Percentiles rank a stretch among this genome's conserved stretches.
These are phyloP conservation scores for Fusarium kyushuense DNA, from an alignment of 2,329 filamentous ascomycete genomes.

Conservation along the genomic window DNA sequence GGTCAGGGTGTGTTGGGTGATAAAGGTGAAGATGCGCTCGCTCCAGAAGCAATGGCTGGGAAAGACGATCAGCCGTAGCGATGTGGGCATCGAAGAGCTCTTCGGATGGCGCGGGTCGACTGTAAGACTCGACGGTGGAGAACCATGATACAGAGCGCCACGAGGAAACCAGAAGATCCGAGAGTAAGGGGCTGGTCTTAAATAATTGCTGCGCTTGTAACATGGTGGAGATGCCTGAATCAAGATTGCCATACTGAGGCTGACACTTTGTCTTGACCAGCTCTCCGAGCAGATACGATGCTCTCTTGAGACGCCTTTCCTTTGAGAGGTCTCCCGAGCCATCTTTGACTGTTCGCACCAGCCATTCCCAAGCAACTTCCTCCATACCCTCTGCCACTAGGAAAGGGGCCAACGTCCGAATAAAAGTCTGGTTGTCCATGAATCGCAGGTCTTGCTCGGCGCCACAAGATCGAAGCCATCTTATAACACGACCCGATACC, in stretches of 20 bases:
- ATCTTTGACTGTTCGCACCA: conserved; percentile 56
- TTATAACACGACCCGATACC: conserved; percentile 62
- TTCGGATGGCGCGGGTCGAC: conserved; percentile 59
- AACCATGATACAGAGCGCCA: conserved; percentile 65
- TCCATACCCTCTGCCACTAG: conserved; percentile 66
- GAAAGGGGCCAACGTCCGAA: conserved; percentile 60
- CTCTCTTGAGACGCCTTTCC: conserved; percentile 46
- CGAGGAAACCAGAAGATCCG: conserved; percentile 54
- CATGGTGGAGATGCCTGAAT: conserved; percentile 63
- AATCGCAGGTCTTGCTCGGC: conserved; percentile 61
- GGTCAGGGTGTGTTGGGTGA: conserved; percentile 65
- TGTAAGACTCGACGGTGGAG: conserved; percentile 64
- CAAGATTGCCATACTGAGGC: conserved; percentile 57
- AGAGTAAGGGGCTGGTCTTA: conserved; percentile 52
- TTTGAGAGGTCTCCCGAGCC: conserved; percentile 34
- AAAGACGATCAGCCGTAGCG: conserved; percentile 58
- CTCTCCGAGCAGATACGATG: conserved; percentile 52
- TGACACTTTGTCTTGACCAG: conserved; percentile 60
- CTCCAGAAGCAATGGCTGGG: conserved; percentile 56
- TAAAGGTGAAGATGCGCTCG: conserved; percentile 66
- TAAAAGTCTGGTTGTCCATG: conserved; percentile 54
- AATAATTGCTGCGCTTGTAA: conserved; percentile 60
- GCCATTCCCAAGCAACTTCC: conserved; percentile 65
- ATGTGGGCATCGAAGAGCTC: conserved; percentile 66
- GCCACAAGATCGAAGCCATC: conserved; percentile 67